phyloP scores from a whole-genome alignment of 495 filamentous ascomycete species.

The Paragyromitra xinjiangensis region DNA sequence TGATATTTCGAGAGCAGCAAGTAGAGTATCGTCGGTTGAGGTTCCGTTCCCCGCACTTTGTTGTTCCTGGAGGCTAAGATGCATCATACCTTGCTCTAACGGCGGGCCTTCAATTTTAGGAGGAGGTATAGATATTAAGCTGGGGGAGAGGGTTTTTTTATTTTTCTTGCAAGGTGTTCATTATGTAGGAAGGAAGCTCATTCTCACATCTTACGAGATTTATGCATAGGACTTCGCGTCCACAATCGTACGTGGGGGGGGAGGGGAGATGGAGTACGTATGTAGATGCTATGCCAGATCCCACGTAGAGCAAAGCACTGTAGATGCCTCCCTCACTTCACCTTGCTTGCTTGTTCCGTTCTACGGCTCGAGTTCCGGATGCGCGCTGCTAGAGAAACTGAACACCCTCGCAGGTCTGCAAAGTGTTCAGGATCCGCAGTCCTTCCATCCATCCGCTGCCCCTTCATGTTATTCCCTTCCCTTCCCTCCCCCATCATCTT shows the following conservation, averaged over 20 bases:
- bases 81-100: constrained; percentile 18
- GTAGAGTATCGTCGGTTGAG: constrained; percentile 36
- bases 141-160: background rate
- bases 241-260: background rate
- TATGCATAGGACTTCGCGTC: constrained; percentile 22
- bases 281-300: constrained; percentile 31
- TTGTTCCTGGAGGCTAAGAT: constrained; percentile 28
- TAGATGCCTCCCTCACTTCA: constrained; percentile 19
- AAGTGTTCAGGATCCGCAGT: constrained; percentile 9
- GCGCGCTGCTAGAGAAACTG: constrained; percentile 37
- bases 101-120: constrained; percentile 18
- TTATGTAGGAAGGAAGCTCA: constrained; percentile 1
- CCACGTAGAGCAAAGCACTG: constrained; percentile 10
- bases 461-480: constrained; percentile 38
- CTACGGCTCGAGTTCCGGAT: constrained; percentile 50
- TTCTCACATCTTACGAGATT: background rate
- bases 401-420: constrained; percentile 28
- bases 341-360: constrained; percentile 35
- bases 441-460: background rate
- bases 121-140: constrained; percentile 5
- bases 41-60: constrained; percentile 50
- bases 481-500: background rate
- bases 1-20: constrained; percentile 33
- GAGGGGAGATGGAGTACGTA: constrained; percentile 27
- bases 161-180: constrained; percentile 10